Conservation (phyloP, 768 basidiomycete species). For the Hericium coralloides region DNA sequence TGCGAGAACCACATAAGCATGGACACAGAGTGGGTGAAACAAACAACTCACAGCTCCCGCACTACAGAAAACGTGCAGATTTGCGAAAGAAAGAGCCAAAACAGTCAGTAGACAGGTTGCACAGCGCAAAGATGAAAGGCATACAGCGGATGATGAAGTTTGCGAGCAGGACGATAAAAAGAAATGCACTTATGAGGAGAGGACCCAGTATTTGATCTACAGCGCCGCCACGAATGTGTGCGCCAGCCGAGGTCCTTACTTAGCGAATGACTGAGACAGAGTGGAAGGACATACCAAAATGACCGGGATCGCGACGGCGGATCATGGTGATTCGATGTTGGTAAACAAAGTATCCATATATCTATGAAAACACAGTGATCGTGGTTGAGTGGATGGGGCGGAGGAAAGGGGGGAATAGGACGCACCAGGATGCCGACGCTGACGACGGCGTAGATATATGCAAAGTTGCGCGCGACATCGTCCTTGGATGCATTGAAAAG, state of each 20-base stretch:
- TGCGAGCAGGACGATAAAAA: constrained; percentile 81
- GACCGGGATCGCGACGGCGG: constrained; percentile 75
- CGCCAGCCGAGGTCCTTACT: no score
- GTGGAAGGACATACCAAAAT: constrained; percentile 55
- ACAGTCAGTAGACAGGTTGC: neutral
- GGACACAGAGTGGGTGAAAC: neutral
- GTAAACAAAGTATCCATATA: constrained; percentile 83
- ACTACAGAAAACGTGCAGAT: constrained; percentile 1
- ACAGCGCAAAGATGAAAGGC: neutral
- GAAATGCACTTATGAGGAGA: constrained; percentile 64
- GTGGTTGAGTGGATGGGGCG: neutral
- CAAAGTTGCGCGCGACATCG: constrained; percentile 60
- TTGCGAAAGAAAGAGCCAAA: neutral
- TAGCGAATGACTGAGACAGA: no score
- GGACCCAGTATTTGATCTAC: constrained; percentile 81
- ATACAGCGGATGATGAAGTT: constrained; percentile 85
- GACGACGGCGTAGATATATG: constrained; percentile 74
- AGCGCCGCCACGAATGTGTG: neutral
- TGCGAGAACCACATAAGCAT: neutral
- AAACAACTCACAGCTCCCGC: constrained; percentile 10
- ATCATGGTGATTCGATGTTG: constrained; percentile 89
- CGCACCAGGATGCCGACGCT: constrained; percentile 61
- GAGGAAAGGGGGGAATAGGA: neutral
- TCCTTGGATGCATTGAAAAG: constrained; percentile 82
- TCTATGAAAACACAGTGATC: constrained; percentile 27